These are phyloP conservation scores for Clitopilus passeckerianus DNA, from an alignment of 768 basidiomycete species.

Conservation along the genomic window DNA sequence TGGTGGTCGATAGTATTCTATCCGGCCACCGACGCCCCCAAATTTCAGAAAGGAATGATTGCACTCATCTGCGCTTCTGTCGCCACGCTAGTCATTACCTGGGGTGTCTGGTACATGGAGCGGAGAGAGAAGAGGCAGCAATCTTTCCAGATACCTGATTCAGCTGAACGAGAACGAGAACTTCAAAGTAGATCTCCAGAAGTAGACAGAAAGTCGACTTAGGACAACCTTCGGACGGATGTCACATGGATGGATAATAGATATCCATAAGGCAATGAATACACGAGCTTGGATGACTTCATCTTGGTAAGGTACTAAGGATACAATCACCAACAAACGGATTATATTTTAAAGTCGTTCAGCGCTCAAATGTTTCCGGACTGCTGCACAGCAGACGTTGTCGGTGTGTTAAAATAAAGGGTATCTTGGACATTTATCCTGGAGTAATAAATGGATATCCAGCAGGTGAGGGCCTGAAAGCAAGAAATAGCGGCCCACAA, in stretches of 20 bases:
- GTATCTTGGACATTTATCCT: neutral
- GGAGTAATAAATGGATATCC: neutral
- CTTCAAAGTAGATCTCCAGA: neutral
- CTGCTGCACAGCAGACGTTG: neutral
- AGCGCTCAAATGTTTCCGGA: neutral
- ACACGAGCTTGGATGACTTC: neutral
- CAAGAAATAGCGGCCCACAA: neutral
- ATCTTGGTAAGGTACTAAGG: neutral
- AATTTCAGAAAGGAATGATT: conserved; percentile 64
- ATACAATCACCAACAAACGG: neutral
- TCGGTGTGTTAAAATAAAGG: neutral
- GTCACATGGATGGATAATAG: neutral
- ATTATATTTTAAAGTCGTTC: neutral
- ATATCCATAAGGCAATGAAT: neutral
- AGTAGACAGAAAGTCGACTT: neutral
- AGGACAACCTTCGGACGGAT: neutral
- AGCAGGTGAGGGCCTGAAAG: neutral
- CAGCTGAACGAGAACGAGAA: neutral
- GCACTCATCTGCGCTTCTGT: conserved; percentile 57
- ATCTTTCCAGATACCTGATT: neutral
- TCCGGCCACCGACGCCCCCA: conserved; percentile 67
- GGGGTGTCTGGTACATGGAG: conserved; percentile 53
- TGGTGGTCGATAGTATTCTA: conserved; percentile 73
- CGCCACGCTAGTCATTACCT: conserved; percentile 53
- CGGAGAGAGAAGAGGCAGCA: conserved; percentile 21